These are phyloP conservation scores for Calocybe gangraenosa DNA, from an alignment of 768 basidiomycete genomes.

Conservation along the genomic window DNA sequence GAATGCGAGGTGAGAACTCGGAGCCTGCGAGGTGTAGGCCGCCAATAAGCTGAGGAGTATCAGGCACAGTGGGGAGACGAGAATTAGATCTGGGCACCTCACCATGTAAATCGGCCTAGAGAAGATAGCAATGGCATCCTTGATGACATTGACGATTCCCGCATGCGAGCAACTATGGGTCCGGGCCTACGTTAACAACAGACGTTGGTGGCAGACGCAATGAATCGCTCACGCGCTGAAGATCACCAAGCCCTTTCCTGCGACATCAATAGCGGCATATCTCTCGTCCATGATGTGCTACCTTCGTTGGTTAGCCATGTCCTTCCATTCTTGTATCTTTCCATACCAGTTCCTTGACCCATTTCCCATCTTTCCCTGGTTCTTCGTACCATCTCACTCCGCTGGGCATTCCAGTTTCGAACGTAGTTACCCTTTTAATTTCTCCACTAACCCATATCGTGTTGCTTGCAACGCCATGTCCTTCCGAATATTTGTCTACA, in stretches of 20 bases:
- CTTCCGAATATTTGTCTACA: constrained; percentile 51
- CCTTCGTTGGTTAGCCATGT: background rate
- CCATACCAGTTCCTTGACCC: constrained; percentile 55
- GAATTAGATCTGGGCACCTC: constrained; percentile 2
- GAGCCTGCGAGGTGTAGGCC: constrained; percentile 81
- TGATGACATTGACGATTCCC: constrained; percentile 81
- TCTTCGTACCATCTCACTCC: constrained; percentile 56
- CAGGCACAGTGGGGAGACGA: background rate
- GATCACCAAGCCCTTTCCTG: constrained; percentile 77
- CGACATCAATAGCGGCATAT: constrained; percentile 71
- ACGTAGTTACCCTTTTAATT: constrained; percentile 67
- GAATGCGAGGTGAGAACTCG: constrained; percentile 59
- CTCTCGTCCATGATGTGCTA: constrained; percentile 83
- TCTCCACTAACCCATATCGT: constrained; percentile 78
- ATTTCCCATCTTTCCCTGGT: constrained; percentile 28
- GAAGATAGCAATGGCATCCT: constrained; percentile 60
- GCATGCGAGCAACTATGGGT: constrained; percentile 56
- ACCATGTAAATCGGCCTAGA: constrained; percentile 76
- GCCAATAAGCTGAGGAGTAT: constrained; percentile 64
- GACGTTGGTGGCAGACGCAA: background rate
- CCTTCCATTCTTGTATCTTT: background rate
- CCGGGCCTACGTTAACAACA: background rate
- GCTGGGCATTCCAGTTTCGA: constrained; percentile 65
- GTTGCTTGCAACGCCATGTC: constrained; percentile 61
- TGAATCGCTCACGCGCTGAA: constrained; percentile 67